These are phyloP conservation scores for Dalbergia oliveri DNA, from an alignment of 306 rosid genomes.

Conservation along the genomic window DNA sequence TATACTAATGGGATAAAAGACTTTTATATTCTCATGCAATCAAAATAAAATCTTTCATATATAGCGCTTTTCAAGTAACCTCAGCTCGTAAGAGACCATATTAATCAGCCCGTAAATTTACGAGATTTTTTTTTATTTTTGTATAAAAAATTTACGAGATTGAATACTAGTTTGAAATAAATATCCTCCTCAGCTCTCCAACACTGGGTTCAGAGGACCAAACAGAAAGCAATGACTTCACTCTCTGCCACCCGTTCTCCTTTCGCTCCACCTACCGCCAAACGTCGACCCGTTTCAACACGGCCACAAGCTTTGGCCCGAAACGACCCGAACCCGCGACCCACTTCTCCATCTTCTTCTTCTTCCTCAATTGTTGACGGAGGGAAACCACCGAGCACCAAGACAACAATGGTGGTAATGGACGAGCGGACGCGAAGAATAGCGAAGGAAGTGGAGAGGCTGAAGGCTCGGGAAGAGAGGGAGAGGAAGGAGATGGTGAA, in stretches of 20 bases:
- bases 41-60: too few species aligned
- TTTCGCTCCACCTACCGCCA: conserved; percentile 35
- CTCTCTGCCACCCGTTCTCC: conserved; percentile 48
- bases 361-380: conserved; percentile 9
- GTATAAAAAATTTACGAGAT: too few species aligned
- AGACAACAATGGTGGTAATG: conserved; percentile 14
- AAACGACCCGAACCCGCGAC: conserved; percentile 9
- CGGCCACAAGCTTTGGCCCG: not conserved
- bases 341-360: not conserved
- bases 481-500: conserved; percentile 82
- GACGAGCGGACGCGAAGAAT: conserved; percentile 49
- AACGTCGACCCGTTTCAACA: conserved; percentile 31
- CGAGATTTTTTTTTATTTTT: too few species aligned
- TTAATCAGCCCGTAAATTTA: too few species aligned
- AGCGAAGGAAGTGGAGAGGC: conserved; percentile 57
- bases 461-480: conserved; percentile 56
- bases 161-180: too few species aligned
- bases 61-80: too few species aligned
- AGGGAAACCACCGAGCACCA: conserved; percentile 19
- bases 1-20: too few species aligned
- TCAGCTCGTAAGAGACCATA: too few species aligned
- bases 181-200: not conserved
- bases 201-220: not conserved
- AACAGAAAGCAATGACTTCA: conserved; percentile 59
- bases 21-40: too few species aligned